Conservation (phyloP, 176 grass and related monocot genomes). For the Carex kokanica region DNA sequence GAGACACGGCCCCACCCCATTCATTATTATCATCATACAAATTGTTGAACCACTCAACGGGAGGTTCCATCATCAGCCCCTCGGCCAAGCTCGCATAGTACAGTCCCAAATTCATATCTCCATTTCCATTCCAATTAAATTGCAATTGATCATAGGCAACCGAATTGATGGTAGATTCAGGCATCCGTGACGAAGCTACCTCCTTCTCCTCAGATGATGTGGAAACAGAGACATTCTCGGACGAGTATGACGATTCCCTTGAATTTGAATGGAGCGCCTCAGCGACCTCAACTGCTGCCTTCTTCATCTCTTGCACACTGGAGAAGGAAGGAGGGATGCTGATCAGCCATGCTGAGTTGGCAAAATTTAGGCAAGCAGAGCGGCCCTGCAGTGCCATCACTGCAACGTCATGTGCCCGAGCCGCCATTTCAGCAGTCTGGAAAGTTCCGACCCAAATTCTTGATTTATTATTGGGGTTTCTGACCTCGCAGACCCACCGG, state of each 20-base stretch:
- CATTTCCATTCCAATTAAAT: slow-evolving; percentile 24
- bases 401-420: slow-evolving; percentile 62
- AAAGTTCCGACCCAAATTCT: slow-evolving; percentile 81
- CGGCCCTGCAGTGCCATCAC: slow-evolving; percentile 37
- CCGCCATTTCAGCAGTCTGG: slow-evolving; percentile 51
- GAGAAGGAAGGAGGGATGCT: slow-evolving; percentile 26
- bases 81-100: slow-evolving; percentile 51
- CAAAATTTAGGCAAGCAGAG: slow-evolving; percentile 49
- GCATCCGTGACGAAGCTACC: not conserved
- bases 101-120: slow-evolving; percentile 22
- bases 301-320: slow-evolving; percentile 28
- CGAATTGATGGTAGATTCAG: not conserved
- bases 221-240: not conserved
- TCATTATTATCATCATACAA: not conserved
- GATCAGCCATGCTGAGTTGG: slow-evolving; percentile 52
- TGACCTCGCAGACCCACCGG: slow-evolving; percentile 79
- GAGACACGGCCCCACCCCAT: not conserved
- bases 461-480: slow-evolving; percentile 44
- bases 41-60: not conserved
- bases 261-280: slow-evolving; percentile 33
- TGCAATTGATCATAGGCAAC: slow-evolving; percentile 11
- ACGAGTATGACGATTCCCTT: not conserved
- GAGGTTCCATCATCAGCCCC: slow-evolving; percentile 47
- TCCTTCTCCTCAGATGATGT: not conserved
- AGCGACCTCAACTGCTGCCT: slow-evolving; percentile 39